These are phyloP conservation scores for Citeromyces hawaiiensis DNA, from an alignment of 1,139 yeast species.

Conservation along the genomic window DNA sequence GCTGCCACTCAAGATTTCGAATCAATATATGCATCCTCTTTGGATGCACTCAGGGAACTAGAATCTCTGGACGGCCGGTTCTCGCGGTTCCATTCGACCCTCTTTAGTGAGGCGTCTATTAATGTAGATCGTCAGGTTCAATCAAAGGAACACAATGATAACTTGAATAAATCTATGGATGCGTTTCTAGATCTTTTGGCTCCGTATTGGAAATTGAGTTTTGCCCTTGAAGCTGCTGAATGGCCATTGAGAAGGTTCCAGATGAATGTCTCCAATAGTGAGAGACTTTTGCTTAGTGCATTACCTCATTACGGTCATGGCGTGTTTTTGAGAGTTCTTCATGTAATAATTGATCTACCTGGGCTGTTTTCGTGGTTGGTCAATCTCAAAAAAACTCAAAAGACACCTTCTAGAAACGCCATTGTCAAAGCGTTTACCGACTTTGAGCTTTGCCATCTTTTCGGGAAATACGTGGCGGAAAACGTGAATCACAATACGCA, in stretches of 20 bases:
- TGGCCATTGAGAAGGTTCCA: conserved; percentile 93
- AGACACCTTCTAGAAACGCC: conserved; percentile 54
- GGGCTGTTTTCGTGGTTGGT: conserved; percentile 60
- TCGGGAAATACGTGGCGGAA: conserved; percentile 43
- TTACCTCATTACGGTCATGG: conserved; percentile 70
- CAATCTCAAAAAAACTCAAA: conserved; percentile 52
- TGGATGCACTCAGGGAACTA: conserved; percentile 68
- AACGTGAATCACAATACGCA: conserved; percentile 39
- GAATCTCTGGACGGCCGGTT: conserved; percentile 65
- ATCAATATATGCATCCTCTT: conserved; percentile 55
- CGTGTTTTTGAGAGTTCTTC: conserved; percentile 61
- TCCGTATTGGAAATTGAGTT: conserved; percentile 58
- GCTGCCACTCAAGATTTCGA: conserved; percentile 94
- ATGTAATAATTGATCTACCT: conserved; percentile 63
- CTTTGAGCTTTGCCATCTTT: conserved; percentile 50
- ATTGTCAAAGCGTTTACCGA: conserved; percentile 68
- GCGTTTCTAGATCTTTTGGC: conserved; percentile 68
- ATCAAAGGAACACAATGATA: conserved; percentile 58
- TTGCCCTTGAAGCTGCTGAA: conserved; percentile 76
- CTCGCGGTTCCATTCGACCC: conserved; percentile 47
- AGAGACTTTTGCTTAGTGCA: conserved; percentile 51
- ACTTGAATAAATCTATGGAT: conserved; percentile 59
- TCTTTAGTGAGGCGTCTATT: conserved; percentile 75
- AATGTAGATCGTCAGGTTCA: conserved; percentile 72
- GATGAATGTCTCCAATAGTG: conserved; percentile 71